These are phyloP conservation scores for Clarireedia paspali DNA, from an alignment of 2,329 filamentous ascomycete species.

Conservation along the genomic window DNA sequence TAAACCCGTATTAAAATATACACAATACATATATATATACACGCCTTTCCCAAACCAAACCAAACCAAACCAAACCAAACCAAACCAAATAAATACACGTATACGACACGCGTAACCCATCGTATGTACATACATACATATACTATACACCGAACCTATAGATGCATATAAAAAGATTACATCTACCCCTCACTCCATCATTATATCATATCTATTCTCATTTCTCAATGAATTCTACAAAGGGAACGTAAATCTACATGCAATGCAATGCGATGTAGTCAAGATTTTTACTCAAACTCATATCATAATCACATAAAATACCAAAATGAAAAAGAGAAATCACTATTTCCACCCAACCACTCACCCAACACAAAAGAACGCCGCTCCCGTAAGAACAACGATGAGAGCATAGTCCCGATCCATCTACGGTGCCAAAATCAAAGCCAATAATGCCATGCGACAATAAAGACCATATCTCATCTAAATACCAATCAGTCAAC, in stretches of 20 bases:
- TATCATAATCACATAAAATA: no score
- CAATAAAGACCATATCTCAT: constrained; percentile 98
- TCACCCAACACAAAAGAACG: not conserved
- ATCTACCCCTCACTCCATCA: not conserved
- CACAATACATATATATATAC: not conserved
- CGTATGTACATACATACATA: not conserved
- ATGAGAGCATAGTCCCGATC: not conserved
- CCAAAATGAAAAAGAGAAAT: no score
- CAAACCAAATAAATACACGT: not conserved
- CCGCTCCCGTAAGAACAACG: not conserved
- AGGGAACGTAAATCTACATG: no score
- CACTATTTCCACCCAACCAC: not conserved
- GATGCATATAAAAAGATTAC: not conserved
- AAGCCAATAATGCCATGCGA: constrained; percentile 91
- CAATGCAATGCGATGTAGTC: no score
- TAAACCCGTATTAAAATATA: not conserved
- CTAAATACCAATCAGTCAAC: constrained; percentile 37
- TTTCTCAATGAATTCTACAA: not conserved
- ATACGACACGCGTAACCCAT: not conserved
- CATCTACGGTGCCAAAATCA: constrained; percentile 62
- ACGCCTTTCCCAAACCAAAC: not conserved
- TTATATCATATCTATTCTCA: not conserved
- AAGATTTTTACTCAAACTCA: no score
- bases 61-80: no score
- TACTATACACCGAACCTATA: not conserved